Evolutionary conservation across 352 stramenopile genomes (phyloP).

Genomic region (Lagenidium sp.): DNA sequence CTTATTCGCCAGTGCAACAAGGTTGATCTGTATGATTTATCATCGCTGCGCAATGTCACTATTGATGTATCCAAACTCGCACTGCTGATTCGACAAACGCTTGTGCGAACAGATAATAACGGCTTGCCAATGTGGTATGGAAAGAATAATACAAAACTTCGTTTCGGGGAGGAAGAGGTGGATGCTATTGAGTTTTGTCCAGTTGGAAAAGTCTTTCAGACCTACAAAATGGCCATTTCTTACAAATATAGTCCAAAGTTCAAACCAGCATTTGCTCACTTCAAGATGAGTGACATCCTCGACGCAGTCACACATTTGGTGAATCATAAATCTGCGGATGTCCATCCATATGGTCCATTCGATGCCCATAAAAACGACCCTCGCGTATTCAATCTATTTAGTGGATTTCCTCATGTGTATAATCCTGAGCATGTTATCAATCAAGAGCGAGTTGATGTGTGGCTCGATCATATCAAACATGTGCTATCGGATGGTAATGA

Average conservation of each 20-base stretch:
- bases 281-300: constrained; percentile 9
- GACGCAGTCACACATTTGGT: constrained; percentile 6
- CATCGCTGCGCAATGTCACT: constrained; percentile 10
- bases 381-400: constrained; percentile 9
- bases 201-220: constrained; percentile 15
- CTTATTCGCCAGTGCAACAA: constrained; percentile 10
- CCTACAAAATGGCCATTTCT: constrained; percentile 13
- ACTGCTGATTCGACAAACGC: constrained; percentile 10
- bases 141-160: constrained; percentile 18
- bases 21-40: constrained; percentile 13
- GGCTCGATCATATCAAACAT: constrained; percentile 9
- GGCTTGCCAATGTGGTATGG: constrained; percentile 18
- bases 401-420: constrained; percentile 9
- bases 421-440: constrained; percentile 7
- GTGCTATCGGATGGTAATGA: constrained; percentile 9
- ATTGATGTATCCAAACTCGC: constrained; percentile 13
- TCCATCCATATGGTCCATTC: constrained; percentile 7
- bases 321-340: constrained; percentile 8
- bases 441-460: constrained; percentile 9
- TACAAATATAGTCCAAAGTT: constrained; percentile 9
- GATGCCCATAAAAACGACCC: constrained; percentile 5
- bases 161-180: constrained; percentile 12
- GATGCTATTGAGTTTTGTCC: constrained; percentile 14
- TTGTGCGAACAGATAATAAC: constrained; percentile 14
- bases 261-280: constrained; percentile 5